phyloP scores from a whole-genome alignment of 2,329 filamentous ascomycete genomes.

The Ceratocystis colombiana region DNA sequence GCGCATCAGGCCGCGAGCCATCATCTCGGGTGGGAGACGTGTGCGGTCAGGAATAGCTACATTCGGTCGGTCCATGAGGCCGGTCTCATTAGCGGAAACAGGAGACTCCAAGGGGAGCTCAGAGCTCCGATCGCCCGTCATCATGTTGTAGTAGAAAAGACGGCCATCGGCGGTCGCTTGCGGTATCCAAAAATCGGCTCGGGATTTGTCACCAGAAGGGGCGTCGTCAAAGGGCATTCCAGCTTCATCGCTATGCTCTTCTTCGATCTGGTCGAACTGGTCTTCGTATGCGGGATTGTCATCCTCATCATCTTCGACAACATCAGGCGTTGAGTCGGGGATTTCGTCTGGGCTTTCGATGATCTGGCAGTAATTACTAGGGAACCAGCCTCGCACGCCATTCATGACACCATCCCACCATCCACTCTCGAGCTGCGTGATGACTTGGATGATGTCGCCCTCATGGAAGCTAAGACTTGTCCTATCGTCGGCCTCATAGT shows the following conservation, averaged over 20 bases:
- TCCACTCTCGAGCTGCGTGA: conserved; percentile 93
- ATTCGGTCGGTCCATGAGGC: conserved; percentile 80
- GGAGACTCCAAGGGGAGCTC: conserved; percentile 91
- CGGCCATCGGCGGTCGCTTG: conserved; percentile 90
- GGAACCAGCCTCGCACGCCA: conserved; percentile 94
- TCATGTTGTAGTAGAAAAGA: conserved; percentile 95
- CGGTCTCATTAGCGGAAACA: conserved; percentile 65
- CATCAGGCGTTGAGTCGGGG: conserved; percentile 49
- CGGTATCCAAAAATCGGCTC: conserved; percentile 96
- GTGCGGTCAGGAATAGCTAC: conserved; percentile 82
- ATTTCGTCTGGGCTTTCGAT: conserved; percentile 68
- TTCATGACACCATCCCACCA: conserved; percentile 99
- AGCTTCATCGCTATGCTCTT: conserved; percentile 49
- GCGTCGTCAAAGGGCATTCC: conserved; percentile 60
- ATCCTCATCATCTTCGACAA: conserved; percentile 51
- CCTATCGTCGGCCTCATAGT: conserved; percentile 94
- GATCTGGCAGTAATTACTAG: conserved; percentile 94
- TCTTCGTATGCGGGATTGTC: conserved; percentile 58
- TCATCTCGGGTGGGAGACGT: conserved; percentile 78
- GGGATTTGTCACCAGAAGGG: conserved; percentile 56
- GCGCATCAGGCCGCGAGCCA: conserved; percentile 69
- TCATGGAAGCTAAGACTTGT: conserved; percentile 95
- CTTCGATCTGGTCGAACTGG: conserved; percentile 56
- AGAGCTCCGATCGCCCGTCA: conserved; percentile 90
- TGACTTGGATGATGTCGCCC: conserved; percentile 95